Conservation (phyloP, 2,329 filamentous ascomycete genomes). For the Blastomyces gilchristii region DNA sequence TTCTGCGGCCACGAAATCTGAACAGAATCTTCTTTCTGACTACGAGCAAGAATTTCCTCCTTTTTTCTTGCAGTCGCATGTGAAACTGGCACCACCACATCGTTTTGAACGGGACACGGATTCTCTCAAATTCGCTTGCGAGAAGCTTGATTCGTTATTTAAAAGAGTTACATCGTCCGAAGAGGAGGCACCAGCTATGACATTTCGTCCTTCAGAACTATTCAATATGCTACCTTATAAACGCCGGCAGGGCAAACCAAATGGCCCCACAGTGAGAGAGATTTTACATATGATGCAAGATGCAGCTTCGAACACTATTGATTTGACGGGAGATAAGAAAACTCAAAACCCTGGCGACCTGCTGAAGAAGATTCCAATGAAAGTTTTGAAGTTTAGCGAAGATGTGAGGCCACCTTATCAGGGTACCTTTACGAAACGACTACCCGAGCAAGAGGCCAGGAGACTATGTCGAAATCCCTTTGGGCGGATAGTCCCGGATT, state of each 20-base stretch:
- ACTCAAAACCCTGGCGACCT: slow-evolving; percentile 30
- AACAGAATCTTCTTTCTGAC: slow-evolving; percentile 34
- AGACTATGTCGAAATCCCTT: slow-evolving; percentile 48
- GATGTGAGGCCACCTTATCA: slow-evolving; percentile 55
- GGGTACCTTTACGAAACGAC: slow-evolving; percentile 48
- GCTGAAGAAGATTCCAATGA: slow-evolving; percentile 44
- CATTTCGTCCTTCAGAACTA: slow-evolving; percentile 27
- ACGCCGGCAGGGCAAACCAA: slow-evolving; percentile 25
- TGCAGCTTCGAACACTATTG: slow-evolving; percentile 28
- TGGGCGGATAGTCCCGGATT: slow-evolving; percentile 41
- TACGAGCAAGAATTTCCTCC: slow-evolving; percentile 67
- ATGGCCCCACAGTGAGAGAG: slow-evolving; percentile 43
- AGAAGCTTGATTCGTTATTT: slow-evolving; percentile 38
- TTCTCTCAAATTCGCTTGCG: slow-evolving; percentile 44
- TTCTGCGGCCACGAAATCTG: slow-evolving; percentile 14
- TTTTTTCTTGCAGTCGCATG: slow-evolving; percentile 67
- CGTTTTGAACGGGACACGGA: slow-evolving; percentile 50
- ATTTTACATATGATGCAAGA: slow-evolving; percentile 50
- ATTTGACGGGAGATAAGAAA: slow-evolving; percentile 31
- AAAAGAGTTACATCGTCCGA: slow-evolving; percentile 17
- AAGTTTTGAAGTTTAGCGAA: slow-evolving; percentile 50
- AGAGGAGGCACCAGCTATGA: slow-evolving; percentile 9
- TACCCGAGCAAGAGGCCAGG: slow-evolving; percentile 31
- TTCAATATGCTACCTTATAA: slow-evolving; percentile 32
- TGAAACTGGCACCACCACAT: slow-evolving; percentile 53